Evolutionary conservation across 148 eudicot species (phyloP).

Genomic region (Amaranthus palmeri): DNA sequence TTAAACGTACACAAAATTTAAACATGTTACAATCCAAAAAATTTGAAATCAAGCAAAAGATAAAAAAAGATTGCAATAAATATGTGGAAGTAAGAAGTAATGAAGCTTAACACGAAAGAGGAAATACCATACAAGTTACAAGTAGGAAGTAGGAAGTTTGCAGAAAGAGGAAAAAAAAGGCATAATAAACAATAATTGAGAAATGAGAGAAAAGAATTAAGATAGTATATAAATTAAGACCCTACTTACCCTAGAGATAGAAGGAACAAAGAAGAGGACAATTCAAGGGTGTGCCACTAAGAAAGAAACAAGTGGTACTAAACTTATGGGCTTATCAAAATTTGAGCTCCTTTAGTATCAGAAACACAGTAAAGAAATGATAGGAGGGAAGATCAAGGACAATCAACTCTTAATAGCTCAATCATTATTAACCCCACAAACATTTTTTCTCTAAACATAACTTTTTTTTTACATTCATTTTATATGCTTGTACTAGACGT

Average conservation of each 20-base stretch:
- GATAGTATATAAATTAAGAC: background rate
- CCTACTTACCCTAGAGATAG: slow-evolving; percentile 15
- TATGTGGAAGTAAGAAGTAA: slow-evolving; percentile 20
- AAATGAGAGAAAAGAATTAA: background rate
- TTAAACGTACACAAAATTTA: slow-evolving; percentile 1
- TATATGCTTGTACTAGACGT: background rate
- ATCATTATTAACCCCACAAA: slow-evolving; percentile 35
- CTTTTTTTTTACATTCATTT: background rate
- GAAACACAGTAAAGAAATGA: slow-evolving; percentile 29
- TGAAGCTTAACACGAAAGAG: slow-evolving; percentile 23
- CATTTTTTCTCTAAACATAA: slow-evolving; percentile 15
- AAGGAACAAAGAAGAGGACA: slow-evolving; percentile 17
- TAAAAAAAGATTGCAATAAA: slow-evolving; percentile 19
- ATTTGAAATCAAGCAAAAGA: background rate
- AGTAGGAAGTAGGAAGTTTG: slow-evolving; percentile 39
- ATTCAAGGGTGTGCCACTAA: slow-evolving; percentile 24
- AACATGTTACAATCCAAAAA: background rate
- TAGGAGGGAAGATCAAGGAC: slow-evolving; percentile 23
- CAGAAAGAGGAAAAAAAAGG: slow-evolving; percentile 26
- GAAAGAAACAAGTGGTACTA: slow-evolving; percentile 27
- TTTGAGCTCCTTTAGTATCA: slow-evolving; percentile 35
- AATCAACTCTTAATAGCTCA: slow-evolving; percentile 28
- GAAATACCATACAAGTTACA: slow-evolving; percentile 35
- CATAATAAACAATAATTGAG: slow-evolving; percentile 23
- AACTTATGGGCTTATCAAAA: slow-evolving; percentile 25